Percentiles rank a stretch among this genome's conserved stretches.
Evolutionary conservation across 305 asterid genomes (phyloP).

Genomic region (Fraxinus xanthoxyloides): DNA sequence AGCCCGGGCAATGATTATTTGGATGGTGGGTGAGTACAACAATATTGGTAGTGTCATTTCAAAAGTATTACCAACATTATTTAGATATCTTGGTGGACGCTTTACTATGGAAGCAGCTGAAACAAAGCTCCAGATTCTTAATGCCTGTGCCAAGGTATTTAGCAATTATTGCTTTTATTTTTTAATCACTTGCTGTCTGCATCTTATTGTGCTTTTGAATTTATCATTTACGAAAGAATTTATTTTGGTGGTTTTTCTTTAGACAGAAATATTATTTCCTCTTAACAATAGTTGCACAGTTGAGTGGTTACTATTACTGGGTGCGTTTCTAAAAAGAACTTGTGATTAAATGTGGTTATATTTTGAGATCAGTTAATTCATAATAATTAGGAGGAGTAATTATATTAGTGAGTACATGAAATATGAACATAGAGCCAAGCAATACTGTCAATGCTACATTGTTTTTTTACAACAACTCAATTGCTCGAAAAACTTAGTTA

Average conservation of each 20-base stretch:
- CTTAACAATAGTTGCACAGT: not conserved
- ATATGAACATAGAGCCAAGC: not conserved
- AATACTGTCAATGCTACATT: not conserved
- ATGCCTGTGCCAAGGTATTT: conserved; percentile 43
- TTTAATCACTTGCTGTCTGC: not conserved
- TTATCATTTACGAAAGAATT: not conserved
- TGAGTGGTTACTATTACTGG: conserved; percentile 2
- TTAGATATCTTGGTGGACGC: conserved; percentile 41
- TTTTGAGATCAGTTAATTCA: not conserved
- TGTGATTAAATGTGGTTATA: conserved; percentile 1
- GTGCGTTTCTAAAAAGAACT: not conserved
- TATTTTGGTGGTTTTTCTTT: conserved; percentile 6
- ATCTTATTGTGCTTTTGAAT: not conserved
- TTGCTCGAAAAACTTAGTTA: conserved; percentile 16
- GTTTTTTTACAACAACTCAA: not conserved
- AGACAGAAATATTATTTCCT: not conserved
- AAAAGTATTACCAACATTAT: conserved; percentile 55
- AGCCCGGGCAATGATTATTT: conserved; percentile 88
- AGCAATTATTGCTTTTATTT: not conserved
- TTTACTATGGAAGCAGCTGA: conserved; percentile 41
- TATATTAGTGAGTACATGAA: not conserved
- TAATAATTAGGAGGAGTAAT: not conserved
- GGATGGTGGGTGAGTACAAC: conserved; percentile 95
- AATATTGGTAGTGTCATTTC: conserved; percentile 55
- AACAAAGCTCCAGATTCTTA: conserved; percentile 53